Base-by-base conservation (phyloP, 495 filamentous ascomycete species). In the Neurospora discreta region DNA sequence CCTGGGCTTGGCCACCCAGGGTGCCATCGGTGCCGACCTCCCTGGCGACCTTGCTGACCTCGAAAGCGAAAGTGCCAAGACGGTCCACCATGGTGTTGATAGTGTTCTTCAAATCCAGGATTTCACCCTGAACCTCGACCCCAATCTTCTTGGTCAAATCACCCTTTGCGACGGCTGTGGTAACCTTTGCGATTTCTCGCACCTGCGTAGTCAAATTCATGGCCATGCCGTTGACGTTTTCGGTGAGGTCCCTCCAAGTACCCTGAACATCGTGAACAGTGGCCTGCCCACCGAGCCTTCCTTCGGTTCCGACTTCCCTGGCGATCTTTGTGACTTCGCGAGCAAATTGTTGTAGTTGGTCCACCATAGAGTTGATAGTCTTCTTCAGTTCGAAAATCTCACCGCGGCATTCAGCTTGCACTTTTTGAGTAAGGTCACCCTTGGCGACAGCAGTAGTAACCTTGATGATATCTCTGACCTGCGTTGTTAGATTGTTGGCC, bases 81-180 rank as follows among this genome's bases (percentile, higher is more conserved):
- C 93, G 90, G 81, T 99, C 96, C 77, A 99, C 95, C 95, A 99
- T 99, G 80, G 93, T 93, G 78, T 99, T 99, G 82, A 99, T 99
- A 1, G 95, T 99, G 76, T 92, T 92, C 84, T 99, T 99, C 52
- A 99, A 84, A 77, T 92, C 91, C 65, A 97, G 82, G 74, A 99
- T 99, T 81, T 99, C 95, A 75, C 95, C 95, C 77, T 96, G 91
- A 52, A 96, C 96, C 75, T 98, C 94, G 70, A 97, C 96, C 11
- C 91, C 91, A 75, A 99, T 96, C 83, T 98, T 98, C 81, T 95
- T 92, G 74, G 92, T 96, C 74, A 99, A 83, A 79, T 99, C 95
- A 74, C 95, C 95, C 77, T 89, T 91, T 26, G 96, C 96, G 74
- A 99, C 96, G 73, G 95, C 95, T 18, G 95, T 97, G 2, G 95